These are phyloP conservation scores for Plantago elongata DNA, from an alignment of 257 asterid genomes.

Conservation along the genomic window DNA sequence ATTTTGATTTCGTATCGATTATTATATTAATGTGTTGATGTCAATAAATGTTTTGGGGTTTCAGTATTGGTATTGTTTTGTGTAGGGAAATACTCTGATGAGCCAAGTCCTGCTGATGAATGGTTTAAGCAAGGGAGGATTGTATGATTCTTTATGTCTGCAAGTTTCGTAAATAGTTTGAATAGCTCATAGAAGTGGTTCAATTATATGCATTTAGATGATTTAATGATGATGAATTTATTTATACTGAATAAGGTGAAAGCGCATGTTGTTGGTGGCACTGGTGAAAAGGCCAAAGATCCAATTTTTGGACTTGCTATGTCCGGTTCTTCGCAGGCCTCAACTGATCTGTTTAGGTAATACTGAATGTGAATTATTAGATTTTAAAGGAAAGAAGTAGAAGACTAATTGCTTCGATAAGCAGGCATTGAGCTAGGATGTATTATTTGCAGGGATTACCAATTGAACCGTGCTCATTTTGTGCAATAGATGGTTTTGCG, in stretches of 20 bases:
- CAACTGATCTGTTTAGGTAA: slow-evolving; percentile 79
- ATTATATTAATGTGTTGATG: neutral
- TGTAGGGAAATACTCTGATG: slow-evolving; percentile 85
- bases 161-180: no score
- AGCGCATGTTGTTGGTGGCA: slow-evolving; percentile 77
- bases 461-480: slow-evolving; percentile 74
- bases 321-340: slow-evolving; percentile 75
- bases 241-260: slow-evolving; percentile 43
- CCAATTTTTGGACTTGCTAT: slow-evolving; percentile 77
- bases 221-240: neutral
- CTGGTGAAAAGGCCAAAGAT: slow-evolving; percentile 88
- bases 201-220: neutral
- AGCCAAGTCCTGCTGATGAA: slow-evolving; percentile 79
- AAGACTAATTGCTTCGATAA: slow-evolving; percentile 15
- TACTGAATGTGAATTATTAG: slow-evolving; percentile 1
- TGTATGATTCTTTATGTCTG: slow-evolving; percentile 33
- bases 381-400: neutral
- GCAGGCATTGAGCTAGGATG: slow-evolving; percentile 50
- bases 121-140: slow-evolving; percentile 79
- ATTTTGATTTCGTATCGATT: neutral
- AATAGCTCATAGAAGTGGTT: no score
- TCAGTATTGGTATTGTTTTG: slow-evolving; percentile 7
- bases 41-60: neutral
- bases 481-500: slow-evolving; percentile 93
- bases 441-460: slow-evolving; percentile 73